Base-by-base conservation (phyloP, 805 yeast genomes). In the Cyberlindnera lachancei region DNA sequence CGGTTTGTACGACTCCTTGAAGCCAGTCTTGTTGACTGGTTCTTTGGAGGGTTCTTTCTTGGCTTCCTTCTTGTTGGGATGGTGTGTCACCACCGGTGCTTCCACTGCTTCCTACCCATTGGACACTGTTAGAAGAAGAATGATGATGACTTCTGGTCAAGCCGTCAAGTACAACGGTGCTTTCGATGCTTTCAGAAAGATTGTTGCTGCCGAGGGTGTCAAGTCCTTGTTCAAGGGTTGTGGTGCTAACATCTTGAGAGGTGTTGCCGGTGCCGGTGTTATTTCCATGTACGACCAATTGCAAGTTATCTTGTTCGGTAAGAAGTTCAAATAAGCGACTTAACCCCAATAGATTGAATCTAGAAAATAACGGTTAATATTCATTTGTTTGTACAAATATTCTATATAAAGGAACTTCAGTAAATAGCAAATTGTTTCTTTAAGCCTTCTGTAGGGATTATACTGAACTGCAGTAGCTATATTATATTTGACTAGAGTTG, bases 181-280 rank as follows among this genome's bases (percentile, higher is more conserved):
- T 55, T 74, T 84, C 65, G 96, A 88, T 68, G 85, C 92, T 69
- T 79, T 83, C 84, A 70, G 63, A 56, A 70, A 86, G 73, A 85
- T 87, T 64, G 90, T 88, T 55, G 94, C 94, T 53, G 86, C 92
- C 63, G 96, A 88, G 72, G 96, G 96, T 85, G 68, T 84, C 57
- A 58, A 62, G 42, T 85, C 96, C 56, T 75, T 87, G 70, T 87
- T 87, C 90, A 88, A 85, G 79, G 96, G 96, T 76, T 87, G 95
- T 71, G 95, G 90, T 80, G 96, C 96, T 68, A 87, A 87, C 92
- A 87, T 87, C 79, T 78, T 87, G 70, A 87, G 96, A 82, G 96
- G 96, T 85, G 95, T 87, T 64, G 96, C 96, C 69, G 95, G 95
- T 79, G 96, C 96, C 63, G 95, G 95, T 84, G 96, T 88, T 59